Base-by-base conservation (phyloP, 2,329 filamentous ascomycete species). In the Colletotrichum zoysiae region DNA sequence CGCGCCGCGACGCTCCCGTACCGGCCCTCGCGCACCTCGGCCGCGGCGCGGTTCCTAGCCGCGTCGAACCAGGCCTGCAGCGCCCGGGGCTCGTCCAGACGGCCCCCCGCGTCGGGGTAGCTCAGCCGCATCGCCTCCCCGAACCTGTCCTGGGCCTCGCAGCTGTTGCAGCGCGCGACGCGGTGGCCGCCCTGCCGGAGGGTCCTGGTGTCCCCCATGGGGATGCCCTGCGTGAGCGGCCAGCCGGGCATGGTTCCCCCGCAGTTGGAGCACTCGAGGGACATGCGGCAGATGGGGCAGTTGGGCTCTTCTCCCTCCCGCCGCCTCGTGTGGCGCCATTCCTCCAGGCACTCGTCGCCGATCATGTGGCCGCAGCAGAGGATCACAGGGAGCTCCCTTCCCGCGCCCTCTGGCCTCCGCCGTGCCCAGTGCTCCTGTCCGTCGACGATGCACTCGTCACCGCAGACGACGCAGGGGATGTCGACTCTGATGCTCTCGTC, bases 251-350 rank as follows among this genome's bases (percentile, higher is more conserved):
- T 38, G 11, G 14, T 3, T 4, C 0, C 6, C 14, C 3, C 9
- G 59, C 59, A 62, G n/a, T 50, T 33, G 44, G 59, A 26, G 3
- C 59, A 62, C 11, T 26, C 30, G 4, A 62, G 18, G 1, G n/a
- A 14, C 44, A n/a, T 35, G 23, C 59, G 35, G 59, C 59, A 62
- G 18, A 62, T 20, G 14, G 59, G 59, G 42, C 59, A 62, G 44
- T 40, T 35, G 5, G 33, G 44, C 5, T 44, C 20, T 11, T 20
- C 20, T 1, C 35, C 33, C 1, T 8, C 3, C 5, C 1, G 1
- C 14, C 8, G 9, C 3, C 44, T n/a, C 30, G 44, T 5, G 23
- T 9, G 12, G 4, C 16, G 23, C 59, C 59, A 62, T 12, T 5
- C 18, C n/a, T 50, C 46, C 40, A 62, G 59, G 33, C 59, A 62